Conservation (phyloP, 129 eudicot species). For the Kitagawia praeruptora region DNA sequence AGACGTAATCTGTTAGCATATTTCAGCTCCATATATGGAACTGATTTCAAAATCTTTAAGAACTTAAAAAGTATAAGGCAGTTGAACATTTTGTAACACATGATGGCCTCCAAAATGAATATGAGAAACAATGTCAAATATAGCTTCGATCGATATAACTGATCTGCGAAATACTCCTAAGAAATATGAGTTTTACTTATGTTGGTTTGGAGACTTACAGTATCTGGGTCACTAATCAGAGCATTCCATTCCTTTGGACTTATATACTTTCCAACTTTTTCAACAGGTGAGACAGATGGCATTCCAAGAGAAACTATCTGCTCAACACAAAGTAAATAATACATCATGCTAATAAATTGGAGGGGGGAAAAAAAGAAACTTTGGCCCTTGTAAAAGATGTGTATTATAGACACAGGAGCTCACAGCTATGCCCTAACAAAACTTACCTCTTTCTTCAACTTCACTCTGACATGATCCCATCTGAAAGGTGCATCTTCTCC, state of each 20-base stretch:
- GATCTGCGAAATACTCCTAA: no score
- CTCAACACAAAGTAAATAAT: not conserved
- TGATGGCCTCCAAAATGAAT: slow-evolving; percentile 2
- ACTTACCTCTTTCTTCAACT: slow-evolving; percentile 82
- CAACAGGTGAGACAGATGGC: slow-evolving; percentile 85
- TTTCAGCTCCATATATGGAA: not conserved
- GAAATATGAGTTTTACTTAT: not conserved
- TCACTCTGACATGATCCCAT: slow-evolving; percentile 98
- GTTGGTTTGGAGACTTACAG: slow-evolving; percentile 37
- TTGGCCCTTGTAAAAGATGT: not conserved
- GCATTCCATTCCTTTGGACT: slow-evolving; percentile 83
- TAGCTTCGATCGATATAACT: not conserved
- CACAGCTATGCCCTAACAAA: slow-evolving; percentile 6
- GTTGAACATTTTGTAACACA: not conserved
- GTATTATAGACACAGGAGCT: not conserved
- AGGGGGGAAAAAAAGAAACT: not conserved
- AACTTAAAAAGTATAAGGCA: not conserved
- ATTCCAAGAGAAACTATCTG: slow-evolving; percentile 96
- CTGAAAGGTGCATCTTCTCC: slow-evolving; percentile 98
- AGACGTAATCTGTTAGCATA: not conserved
- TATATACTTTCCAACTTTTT: slow-evolving; percentile 75
- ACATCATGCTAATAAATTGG: not conserved
- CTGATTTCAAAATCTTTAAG: not conserved
- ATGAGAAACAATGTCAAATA: not conserved
- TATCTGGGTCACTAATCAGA: slow-evolving; percentile 80